Conservation (phyloP, 2,329 filamentous ascomycete genomes). For the Tolypocladium tundrense region DNA sequence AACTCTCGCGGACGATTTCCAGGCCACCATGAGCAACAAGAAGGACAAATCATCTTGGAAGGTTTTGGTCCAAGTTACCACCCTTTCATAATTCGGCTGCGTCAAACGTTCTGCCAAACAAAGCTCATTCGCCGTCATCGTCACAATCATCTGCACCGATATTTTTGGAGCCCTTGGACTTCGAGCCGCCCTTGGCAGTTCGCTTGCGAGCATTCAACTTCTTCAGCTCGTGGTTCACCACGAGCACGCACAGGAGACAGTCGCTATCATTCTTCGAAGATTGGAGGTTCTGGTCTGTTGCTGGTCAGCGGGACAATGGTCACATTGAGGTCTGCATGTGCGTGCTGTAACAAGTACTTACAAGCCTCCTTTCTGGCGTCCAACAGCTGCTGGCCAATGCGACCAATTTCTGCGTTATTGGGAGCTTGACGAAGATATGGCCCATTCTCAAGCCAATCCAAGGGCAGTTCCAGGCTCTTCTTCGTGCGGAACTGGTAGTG, state of each 20-base stretch:
- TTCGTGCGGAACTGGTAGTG: conserved; percentile 30
- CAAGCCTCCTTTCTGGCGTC: conserved; percentile 23
- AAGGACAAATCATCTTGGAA: conserved; percentile 20
- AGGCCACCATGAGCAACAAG: conserved; percentile 21
- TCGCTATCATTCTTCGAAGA: conserved; percentile 20
- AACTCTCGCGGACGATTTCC: conserved; percentile 22
- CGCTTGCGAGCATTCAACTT: conserved; percentile 25
- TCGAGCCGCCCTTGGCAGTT: conserved; percentile 14
- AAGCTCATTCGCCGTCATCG: conserved; percentile 13
- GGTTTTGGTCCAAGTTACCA: conserved; percentile 18
- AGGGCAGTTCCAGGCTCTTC: conserved; percentile 27
- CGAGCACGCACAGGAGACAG: conserved; percentile 21
- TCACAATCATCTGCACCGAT: conserved; percentile 13
- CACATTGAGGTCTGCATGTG: neutral
- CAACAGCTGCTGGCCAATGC: conserved; percentile 20
- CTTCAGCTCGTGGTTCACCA: conserved; percentile 28
- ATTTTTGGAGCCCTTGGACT: conserved; percentile 10
- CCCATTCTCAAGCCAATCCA: conserved; percentile 25
- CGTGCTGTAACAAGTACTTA: conserved; percentile 11
- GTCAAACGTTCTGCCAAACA: neutral
- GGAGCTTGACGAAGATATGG: conserved; percentile 12
- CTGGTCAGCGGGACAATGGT: conserved; percentile 8
- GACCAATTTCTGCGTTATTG: conserved; percentile 13
- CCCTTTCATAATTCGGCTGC: conserved; percentile 10
- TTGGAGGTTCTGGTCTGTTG: conserved; percentile 20